Evolutionary conservation across 176 grass and related monocot species (phyloP).

Genomic region (Zea luxurians): DNA sequence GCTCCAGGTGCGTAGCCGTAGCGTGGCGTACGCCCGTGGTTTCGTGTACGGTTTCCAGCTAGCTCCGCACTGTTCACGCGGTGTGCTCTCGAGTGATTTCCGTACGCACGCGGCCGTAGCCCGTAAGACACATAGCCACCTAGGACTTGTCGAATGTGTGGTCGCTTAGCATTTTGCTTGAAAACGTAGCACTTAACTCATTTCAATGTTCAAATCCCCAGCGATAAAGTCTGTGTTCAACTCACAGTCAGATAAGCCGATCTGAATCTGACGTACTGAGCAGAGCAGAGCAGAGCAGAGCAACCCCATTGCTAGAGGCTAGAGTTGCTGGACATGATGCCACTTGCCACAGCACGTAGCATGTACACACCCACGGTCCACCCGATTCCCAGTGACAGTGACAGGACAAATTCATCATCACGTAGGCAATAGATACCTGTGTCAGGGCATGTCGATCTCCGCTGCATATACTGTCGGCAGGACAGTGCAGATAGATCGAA

Average conservation of each 20-base stretch:
- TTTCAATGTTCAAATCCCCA: neutral
- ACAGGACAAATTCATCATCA: constrained; percentile 10
- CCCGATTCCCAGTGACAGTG: neutral
- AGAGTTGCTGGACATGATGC: neutral
- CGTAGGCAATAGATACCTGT: constrained; percentile 9
- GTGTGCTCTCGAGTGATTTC: neutral
- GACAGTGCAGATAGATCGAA: constrained; percentile 18
- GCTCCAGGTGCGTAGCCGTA: constrained; percentile 60
- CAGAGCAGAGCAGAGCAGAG: neutral
- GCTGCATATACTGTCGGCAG: constrained; percentile 30
- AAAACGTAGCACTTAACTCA: neutral
- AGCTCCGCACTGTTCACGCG: neutral
- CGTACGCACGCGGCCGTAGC: neutral
- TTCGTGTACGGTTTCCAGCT: constrained; percentile 21
- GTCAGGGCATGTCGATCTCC: constrained; percentile 33
- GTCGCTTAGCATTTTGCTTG: neutral
- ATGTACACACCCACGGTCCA: neutral
- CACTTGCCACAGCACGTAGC: neutral
- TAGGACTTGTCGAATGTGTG: neutral
- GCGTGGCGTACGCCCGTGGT: neutral
- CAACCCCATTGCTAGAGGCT: neutral
- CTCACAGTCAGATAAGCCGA: neutral
- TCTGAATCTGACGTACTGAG: neutral
- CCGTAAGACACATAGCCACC: neutral
- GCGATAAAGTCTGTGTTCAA: neutral